Evolutionary conservation across 2,329 filamentous ascomycete species (phyloP), one percentile per base, ranked within the genome.

Genomic region (Tolypocladium pustulatum): DNA sequence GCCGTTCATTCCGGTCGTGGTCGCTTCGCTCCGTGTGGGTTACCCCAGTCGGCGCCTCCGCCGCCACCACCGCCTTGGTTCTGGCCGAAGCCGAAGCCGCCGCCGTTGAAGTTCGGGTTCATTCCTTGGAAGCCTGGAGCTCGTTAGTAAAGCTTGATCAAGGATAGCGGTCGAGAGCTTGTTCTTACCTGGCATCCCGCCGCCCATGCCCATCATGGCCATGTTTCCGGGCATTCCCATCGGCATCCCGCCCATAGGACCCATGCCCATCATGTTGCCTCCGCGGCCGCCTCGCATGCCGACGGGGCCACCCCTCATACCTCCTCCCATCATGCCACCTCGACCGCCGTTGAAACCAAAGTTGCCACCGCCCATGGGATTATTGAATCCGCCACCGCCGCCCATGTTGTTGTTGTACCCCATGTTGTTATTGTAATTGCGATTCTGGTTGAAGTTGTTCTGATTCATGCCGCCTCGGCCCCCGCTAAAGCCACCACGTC

Each of bases 11-110:
- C 90, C 61, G 89, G 88, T 62, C 90, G 82, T 64, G 88, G 87
- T 64, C 90, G 81, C 76, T 94, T 94, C 4, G 86, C 85, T 36
- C 89, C 89, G 65, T 93, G 90, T 7, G 90, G 90, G 67, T 93
- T 93, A 78, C 89, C 89, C 73, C 84, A 85, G 58, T 86, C 86
- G 59, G 85, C 74, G 58, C 73, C 75, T 54, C 73, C 76, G 22
- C 41, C 41, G 46, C 73, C 73, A 53, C 72, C 73, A 46, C 72
- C 73, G 49, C 72, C 71, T 62, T 81, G 80, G 65, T 78, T 74
- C 60, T 71, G 75, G 54, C 78, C 77, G 71, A 91, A 93, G 75
- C 67, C 68, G 13, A 91, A 91, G 59, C 80, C 84, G 41, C 86
- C 83, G 68, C 88, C 89, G 49, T 30, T 55, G 74, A 91, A 93